A percentile compares a stretch with the other conserved stretches of the same genome.
These are phyloP conservation scores for Podospora anserina DNA, from an alignment of 495 filamentous ascomycete species.

Conservation along the genomic window DNA sequence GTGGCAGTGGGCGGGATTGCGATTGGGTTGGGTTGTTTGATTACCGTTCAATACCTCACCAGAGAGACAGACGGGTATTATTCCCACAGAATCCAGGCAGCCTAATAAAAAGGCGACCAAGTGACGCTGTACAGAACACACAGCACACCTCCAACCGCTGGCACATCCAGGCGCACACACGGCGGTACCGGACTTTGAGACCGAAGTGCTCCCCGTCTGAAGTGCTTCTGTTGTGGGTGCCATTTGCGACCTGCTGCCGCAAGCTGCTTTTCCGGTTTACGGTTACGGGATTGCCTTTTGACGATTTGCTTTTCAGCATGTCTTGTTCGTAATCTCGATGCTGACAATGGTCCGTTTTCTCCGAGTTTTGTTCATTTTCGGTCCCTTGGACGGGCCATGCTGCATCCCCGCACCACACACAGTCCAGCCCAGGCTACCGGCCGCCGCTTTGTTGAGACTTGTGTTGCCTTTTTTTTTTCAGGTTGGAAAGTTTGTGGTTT, in stretches of 20 bases:
- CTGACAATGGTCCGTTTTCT: not conserved
- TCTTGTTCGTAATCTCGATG: not conserved
- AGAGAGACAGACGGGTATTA: too few relatives aligned
- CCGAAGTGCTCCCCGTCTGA: not conserved
- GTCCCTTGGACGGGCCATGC: not conserved
- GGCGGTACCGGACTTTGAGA: conserved; percentile 7
- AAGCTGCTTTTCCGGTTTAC: not conserved
- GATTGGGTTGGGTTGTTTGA: not conserved
- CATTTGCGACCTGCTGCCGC: not conserved
- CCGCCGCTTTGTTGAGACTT: not conserved
- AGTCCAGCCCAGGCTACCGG: not conserved
- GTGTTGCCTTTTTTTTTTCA: not conserved
- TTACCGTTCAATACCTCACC: too few relatives aligned
- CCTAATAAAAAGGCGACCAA: not conserved
- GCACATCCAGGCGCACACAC: not conserved
- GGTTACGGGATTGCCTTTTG: too few relatives aligned
- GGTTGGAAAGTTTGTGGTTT: not conserved
- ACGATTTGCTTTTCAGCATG: not conserved
- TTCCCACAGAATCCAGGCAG: not conserved
- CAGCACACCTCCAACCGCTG: not conserved
- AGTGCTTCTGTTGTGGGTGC: not conserved
- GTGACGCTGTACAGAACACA: not conserved
- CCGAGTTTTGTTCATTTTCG: not conserved
- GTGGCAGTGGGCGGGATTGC: not conserved
- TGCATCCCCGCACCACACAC: not conserved